phyloP scores from a whole-genome alignment of 805 yeast species.

The Lachancea waltii region DNA sequence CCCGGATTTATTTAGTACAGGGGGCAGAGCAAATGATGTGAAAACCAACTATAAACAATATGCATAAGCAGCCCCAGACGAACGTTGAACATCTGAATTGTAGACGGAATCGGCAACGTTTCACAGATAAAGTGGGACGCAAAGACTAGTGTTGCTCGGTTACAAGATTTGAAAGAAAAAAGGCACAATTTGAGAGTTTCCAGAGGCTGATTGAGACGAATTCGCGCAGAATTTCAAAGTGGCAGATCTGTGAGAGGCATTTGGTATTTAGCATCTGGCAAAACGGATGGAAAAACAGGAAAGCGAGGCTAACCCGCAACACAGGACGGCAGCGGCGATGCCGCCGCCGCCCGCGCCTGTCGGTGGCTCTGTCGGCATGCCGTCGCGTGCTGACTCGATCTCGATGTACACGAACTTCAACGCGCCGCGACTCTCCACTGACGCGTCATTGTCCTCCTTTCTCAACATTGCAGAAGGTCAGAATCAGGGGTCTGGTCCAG shows the following conservation, averaged over 20 bases:
- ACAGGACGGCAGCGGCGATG: slow-evolving; percentile 8
- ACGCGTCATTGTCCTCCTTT: slow-evolving; percentile 22
- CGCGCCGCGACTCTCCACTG: slow-evolving; percentile 20
- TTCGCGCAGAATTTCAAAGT: not conserved
- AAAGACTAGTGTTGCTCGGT: not conserved
- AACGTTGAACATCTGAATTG: not conserved
- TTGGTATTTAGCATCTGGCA: not conserved
- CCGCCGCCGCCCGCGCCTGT: slow-evolving; percentile 13
- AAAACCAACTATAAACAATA: not conserved
- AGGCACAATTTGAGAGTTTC: not conserved
- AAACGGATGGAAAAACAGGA: slow-evolving; percentile 8
- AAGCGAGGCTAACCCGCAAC: slow-evolving; percentile 5
- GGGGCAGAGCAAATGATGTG: not conserved
- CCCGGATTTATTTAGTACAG: not conserved
- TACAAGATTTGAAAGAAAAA: not conserved
- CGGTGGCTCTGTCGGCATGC: slow-evolving; percentile 2
- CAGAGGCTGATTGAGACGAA: not conserved
- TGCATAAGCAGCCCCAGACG: not conserved
- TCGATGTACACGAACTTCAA: slow-evolving; percentile 19
- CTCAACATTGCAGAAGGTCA: slow-evolving; percentile 22
- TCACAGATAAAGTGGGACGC: not conserved
- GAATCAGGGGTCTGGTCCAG: slow-evolving; percentile 3
- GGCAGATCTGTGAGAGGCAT: not conserved
- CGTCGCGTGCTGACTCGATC: slow-evolving; percentile 15
- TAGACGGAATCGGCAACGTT: not conserved